These are phyloP conservation scores for Hymenoscyphus occultus DNA, from an alignment of 2,329 filamentous ascomycete species.

Conservation along the genomic window DNA sequence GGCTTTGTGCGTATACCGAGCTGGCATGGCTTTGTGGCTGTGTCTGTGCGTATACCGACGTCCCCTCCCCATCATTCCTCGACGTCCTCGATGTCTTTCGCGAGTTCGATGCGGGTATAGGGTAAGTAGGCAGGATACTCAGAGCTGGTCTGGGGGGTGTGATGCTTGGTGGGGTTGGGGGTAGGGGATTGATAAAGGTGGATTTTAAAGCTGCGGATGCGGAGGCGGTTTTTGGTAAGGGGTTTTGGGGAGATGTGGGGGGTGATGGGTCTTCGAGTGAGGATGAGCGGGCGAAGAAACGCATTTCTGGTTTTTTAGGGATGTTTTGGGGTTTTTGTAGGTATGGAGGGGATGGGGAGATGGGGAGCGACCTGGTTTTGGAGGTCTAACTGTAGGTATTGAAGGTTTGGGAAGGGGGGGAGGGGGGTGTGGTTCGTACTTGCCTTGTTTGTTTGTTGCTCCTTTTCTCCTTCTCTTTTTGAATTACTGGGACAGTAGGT, in stretches of 20 bases:
- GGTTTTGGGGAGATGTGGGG: neutral
- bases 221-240: neutral
- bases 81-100: neutral
- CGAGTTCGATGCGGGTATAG: neutral
- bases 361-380: too few species aligned
- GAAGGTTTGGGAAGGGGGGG: neutral
- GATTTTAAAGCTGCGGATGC: neutral
- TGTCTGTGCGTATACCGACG: neutral
- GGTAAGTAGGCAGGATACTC: constrained; percentile 5
- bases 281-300: neutral
- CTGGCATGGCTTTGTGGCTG: neutral
- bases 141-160: neutral
- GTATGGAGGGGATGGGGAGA: too few species aligned
- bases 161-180: neutral
- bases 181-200: neutral
- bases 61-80: neutral
- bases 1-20: too few species aligned
- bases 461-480: too few species aligned
- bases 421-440: neutral
- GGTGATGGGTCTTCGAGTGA: neutral
- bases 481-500: too few species aligned
- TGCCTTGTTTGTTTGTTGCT: neutral
- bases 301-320: neutral
- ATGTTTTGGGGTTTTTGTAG: too few species aligned
- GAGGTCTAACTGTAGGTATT: neutral